A percentile compares a stretch with the other conserved stretches of the same genome.
Evolutionary conservation across 305 asterid species (phyloP).

Genomic region (Fraxinus paxiana): DNA sequence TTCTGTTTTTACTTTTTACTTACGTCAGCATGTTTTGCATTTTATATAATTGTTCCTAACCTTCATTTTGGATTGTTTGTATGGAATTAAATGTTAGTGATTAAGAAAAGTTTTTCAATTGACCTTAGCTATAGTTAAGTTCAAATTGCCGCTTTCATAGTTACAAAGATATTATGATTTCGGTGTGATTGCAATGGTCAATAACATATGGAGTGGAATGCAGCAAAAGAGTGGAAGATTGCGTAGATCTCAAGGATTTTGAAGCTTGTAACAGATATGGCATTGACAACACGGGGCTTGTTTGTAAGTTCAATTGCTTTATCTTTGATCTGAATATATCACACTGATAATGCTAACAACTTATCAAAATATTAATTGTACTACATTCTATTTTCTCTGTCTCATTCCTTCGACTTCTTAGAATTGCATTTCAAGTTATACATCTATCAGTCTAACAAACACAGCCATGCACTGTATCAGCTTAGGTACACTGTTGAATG

Average conservation of each 20-base stretch:
- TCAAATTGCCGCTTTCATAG: neutral
- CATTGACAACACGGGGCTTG: constrained; percentile 85
- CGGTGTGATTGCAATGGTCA: constrained; percentile 23
- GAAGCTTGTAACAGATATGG: constrained; percentile 62
- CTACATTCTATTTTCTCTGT: neutral
- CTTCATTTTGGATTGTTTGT: neutral
- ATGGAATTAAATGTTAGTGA: neutral
- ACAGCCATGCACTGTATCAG: neutral
- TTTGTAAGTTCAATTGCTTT: constrained; percentile 52
- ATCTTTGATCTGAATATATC: neutral
- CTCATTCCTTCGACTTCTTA: neutral
- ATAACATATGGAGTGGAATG: constrained; percentile 32
- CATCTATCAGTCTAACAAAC: neutral
- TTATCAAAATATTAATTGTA: neutral
- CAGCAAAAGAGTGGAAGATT: constrained; percentile 80
- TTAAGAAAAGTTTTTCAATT: neutral
- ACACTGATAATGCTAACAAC: neutral
- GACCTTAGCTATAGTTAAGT: constrained; percentile 10
- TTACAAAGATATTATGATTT: neutral
- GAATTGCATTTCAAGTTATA: neutral
- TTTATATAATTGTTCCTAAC: neutral
- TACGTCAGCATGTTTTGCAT: neutral
- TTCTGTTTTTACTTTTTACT: neutral
- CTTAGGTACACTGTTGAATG: neutral
- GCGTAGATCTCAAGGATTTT: constrained; percentile 61